Base-by-base conservation (phyloP, 106 monocot genomes). In the Dendrobium catenatum region DNA sequence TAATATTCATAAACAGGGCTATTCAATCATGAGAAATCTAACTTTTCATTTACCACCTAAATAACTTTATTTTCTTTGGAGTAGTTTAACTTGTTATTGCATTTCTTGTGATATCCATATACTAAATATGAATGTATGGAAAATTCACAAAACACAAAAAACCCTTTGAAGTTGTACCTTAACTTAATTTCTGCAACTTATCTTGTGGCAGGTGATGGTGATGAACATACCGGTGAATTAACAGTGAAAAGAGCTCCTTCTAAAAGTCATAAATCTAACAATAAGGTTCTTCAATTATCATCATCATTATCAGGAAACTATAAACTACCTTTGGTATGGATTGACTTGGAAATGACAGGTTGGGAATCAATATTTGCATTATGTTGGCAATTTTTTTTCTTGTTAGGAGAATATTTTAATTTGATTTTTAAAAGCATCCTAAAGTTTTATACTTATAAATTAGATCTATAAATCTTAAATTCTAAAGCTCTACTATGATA, bases 271-370 rank as follows among this genome's bases (percentile, higher is more conserved):
- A 86, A 76, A 66, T 3, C 22, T 9, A 31, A 75, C 42, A 47
- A 78, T 54, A 44, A 42, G 2, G 20, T 74, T 6, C 74, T 9
- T 44, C 19, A 26, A 64, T 64, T n/a, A 64, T 64, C 64, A 64
- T 20, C 78, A 31, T 75, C 80, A 75, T 80, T 81, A 54, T 82
- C 76, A 31, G 77, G 73, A 59, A 84, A 84, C 41, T 86, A 89
- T 55, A 89, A 77, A 44, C 56, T 72, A 77, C 89, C 92, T 18
- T 87, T 92, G 84, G 92, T 92, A 26, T 92, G 92, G 92, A 92
- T 92, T 66, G 92, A 92, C 82, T 92, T 92, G 87, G 92, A 92
- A 89, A 92, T 92, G 92, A 89, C 92, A 78, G 89, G 92, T 92
- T 59, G 11, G 68, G 26, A 9, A 68, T 81, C 75, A 29, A 22